Evolutionary conservation across 495 filamentous ascomycete species (phyloP).

Genomic region (Polyplosphaeria fusca): DNA sequence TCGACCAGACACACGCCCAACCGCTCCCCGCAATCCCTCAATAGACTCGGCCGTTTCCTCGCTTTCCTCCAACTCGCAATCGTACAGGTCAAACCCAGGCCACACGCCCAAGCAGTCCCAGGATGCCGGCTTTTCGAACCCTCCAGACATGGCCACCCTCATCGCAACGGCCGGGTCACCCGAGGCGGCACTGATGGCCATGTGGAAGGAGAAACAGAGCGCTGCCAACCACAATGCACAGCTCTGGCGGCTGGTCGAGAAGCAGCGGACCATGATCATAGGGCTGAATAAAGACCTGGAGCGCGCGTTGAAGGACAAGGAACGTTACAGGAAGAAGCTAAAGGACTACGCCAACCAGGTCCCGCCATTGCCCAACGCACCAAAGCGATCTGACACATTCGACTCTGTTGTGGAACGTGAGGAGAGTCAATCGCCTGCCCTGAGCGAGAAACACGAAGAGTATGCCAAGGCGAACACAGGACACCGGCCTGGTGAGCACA

Average conservation of each 20-base stretch:
- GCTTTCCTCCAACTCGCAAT: constrained; percentile 66
- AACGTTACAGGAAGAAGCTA: constrained; percentile 84
- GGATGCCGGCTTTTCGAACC: constrained; percentile 30
- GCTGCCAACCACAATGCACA: constrained; percentile 86
- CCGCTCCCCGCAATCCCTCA: constrained; percentile 74
- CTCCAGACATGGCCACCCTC: constrained; percentile 38
- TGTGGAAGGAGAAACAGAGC: constrained; percentile 87
- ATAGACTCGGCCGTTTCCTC: constrained; percentile 94
- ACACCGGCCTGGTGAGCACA: constrained; percentile 17
- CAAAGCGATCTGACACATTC: constrained; percentile 30
- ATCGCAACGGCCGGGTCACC: constrained; percentile 76
- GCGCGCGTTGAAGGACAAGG: constrained; percentile 88
- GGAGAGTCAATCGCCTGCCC: constrained; percentile 33
- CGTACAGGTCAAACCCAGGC: constrained; percentile 50
- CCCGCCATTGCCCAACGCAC: constrained; percentile 48
- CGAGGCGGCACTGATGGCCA: constrained; percentile 81
- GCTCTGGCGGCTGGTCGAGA: constrained; percentile 92
- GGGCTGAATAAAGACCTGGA: constrained; percentile 95
- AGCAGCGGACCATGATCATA: constrained; percentile 88
- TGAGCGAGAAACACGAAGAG: constrained; percentile 31
- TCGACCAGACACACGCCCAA: constrained; percentile 42
- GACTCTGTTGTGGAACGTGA: constrained; percentile 31
- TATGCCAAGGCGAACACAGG: constrained; percentile 10
- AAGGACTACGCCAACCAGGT: constrained; percentile 64
- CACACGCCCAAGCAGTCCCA: constrained; percentile 60